Conservation (phyloP, 2,329 filamentous ascomycete species). For the Colletotrichum truncatum region DNA sequence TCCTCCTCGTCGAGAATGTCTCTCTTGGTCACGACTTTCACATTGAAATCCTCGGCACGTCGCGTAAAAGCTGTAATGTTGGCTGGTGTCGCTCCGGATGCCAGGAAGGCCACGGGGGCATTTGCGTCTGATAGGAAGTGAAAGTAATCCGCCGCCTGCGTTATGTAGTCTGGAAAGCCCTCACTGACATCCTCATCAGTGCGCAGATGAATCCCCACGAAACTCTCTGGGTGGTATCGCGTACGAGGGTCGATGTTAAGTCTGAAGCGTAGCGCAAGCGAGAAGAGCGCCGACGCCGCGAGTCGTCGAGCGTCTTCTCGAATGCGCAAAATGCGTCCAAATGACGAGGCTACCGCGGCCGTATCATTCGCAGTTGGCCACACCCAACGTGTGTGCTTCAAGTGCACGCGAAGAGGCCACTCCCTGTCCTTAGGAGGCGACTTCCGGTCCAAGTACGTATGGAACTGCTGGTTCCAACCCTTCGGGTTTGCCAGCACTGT, state of each 20-base stretch:
- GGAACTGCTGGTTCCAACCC: slow-evolving; percentile 35
- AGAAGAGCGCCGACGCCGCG: slow-evolving; percentile 44
- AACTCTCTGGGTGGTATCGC: slow-evolving; percentile 34
- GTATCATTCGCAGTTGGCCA: slow-evolving; percentile 44
- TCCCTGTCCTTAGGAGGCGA: slow-evolving; percentile 37
- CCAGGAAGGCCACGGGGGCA: slow-evolving; percentile 50
- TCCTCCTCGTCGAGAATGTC: slow-evolving; percentile 51
- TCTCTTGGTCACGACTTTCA: slow-evolving; percentile 52
- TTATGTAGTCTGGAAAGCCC: slow-evolving; percentile 41
- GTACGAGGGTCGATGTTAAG: slow-evolving; percentile 37
- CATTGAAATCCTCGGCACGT: slow-evolving; percentile 44
- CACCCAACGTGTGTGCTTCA: slow-evolving; percentile 38
- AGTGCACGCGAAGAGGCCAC: slow-evolving; percentile 43
- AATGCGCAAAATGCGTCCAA: slow-evolving; percentile 49
- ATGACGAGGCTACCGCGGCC: slow-evolving; percentile 40
- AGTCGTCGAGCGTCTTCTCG: slow-evolving; percentile 44
- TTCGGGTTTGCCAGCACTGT: slow-evolving; percentile 36
- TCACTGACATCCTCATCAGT: slow-evolving; percentile 42
- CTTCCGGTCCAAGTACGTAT: slow-evolving; percentile 35
- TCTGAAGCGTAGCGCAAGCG: slow-evolving; percentile 38
- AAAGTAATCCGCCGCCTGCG: slow-evolving; percentile 43
- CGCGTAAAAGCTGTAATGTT: slow-evolving; percentile 45
- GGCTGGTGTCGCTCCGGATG: slow-evolving; percentile 47
- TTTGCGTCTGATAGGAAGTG: slow-evolving; percentile 38
- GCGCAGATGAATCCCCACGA: slow-evolving; percentile 46